Conservation (phyloP, 2,329 filamentous ascomycete genomes). For the Fusarium secorum region DNA sequence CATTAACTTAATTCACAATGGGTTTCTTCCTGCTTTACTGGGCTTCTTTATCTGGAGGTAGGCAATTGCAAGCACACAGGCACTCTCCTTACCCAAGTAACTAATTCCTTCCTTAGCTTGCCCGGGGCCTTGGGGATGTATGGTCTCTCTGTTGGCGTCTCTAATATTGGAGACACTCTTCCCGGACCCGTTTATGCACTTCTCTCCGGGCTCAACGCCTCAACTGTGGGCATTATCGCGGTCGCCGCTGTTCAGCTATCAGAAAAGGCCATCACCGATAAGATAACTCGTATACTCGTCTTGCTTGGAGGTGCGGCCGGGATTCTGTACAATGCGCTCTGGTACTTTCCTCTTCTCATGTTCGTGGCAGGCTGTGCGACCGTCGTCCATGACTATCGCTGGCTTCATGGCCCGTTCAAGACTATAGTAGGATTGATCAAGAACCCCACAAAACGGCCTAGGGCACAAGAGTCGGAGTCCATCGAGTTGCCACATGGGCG, state of each 20-base stretch:
- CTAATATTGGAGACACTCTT: not conserved
- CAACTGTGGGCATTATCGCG: not conserved
- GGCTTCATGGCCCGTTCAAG: too few species aligned
- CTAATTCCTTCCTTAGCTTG: not conserved
- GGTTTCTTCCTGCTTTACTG: not conserved
- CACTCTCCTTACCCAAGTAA: too few species aligned
- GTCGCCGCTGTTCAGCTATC: not conserved
- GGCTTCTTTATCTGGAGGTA: not conserved
- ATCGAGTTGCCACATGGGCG: too few species aligned
- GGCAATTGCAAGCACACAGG: too few species aligned
- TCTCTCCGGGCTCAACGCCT: not conserved
- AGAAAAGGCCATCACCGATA: not conserved
- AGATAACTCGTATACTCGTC: not conserved
- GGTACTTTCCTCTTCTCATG: not conserved
- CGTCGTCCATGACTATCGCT: not conserved
- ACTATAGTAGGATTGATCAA: too few species aligned
- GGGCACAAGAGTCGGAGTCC: too few species aligned
- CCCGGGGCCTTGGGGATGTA: not conserved
- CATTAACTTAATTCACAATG: not conserved
- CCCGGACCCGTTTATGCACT: not conserved
- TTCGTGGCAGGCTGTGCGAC: not conserved
- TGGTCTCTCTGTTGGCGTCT: not conserved
- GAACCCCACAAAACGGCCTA: too few species aligned
- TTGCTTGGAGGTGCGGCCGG: not conserved
- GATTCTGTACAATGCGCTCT: not conserved